phyloP scores from a whole-genome alignment of 116 monocot genomes.

The Dioscorea cayenensis region DNA sequence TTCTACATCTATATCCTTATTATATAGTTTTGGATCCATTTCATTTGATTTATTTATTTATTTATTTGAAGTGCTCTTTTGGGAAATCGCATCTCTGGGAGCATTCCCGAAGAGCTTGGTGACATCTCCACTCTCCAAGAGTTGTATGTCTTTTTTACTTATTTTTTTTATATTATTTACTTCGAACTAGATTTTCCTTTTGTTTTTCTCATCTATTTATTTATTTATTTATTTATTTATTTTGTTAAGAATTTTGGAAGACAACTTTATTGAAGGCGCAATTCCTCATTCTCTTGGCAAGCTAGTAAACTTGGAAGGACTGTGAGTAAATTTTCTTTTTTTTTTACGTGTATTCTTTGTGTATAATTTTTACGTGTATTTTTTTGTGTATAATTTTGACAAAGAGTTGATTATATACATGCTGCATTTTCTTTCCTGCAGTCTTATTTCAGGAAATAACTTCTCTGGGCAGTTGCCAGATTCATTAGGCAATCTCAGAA shows the following conservation, averaged over 20 bases:
- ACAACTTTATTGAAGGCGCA: conserved; percentile 21
- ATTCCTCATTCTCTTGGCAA: conserved; percentile 29
- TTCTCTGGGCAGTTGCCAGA: conserved; percentile 51
- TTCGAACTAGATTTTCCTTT: not conserved
- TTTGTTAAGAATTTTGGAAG: conserved; percentile 15
- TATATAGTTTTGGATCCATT: not conserved
- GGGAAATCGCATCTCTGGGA: conserved; percentile 29
- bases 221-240: not conserved
- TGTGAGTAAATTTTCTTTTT: conserved; percentile 9
- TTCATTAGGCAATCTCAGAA: conserved; percentile 36
- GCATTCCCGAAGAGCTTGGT: conserved; percentile 21
- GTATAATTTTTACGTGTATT: not conserved
- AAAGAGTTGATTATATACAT: not conserved
- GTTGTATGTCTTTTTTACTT: conserved; percentile 5
- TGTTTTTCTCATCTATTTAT: not conserved
- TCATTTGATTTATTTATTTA: not conserved
- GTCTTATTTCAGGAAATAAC: conserved; percentile 26
- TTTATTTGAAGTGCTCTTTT: not conserved
- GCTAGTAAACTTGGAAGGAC: conserved; percentile 16
- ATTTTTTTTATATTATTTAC: no score
- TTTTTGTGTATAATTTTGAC: not conserved
- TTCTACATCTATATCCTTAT: no score
- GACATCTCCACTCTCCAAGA: conserved; percentile 12
- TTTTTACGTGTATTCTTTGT: no score
- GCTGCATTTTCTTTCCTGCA: conserved; percentile 6